A percentile compares a stretch with the other conserved stretches of the same genome.
phyloP scores from a whole-genome alignment of 116 monocot species.

The Posidonia oceanica region DNA sequence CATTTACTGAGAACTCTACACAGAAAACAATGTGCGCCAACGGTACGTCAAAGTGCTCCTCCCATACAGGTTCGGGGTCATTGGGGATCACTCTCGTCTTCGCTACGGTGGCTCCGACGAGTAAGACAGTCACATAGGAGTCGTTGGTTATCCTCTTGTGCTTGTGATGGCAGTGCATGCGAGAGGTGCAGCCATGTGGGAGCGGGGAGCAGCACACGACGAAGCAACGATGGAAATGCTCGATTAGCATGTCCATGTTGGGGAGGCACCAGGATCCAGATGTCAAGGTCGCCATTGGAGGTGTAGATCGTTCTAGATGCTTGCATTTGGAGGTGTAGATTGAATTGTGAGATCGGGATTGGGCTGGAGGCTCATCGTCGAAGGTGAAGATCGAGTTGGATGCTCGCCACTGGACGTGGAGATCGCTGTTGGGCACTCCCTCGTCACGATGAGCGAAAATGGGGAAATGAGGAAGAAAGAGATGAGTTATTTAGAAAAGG shows the following conservation, averaged over 20 bases:
- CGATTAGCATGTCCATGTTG: constrained; percentile 15
- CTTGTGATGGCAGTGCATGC: too few species aligned
- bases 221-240: constrained; percentile 57
- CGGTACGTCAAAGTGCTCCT: constrained; percentile 57
- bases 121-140: constrained; percentile 57
- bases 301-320: constrained; percentile 13
- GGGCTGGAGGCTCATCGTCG: too few species aligned
- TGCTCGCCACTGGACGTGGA: too few species aligned
- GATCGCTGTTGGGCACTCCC: too few species aligned
- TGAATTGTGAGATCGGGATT: too few species aligned
- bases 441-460: too few species aligned
- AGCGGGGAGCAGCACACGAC: constrained; percentile 16
- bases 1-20: constrained; percentile 57
- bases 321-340: too few species aligned
- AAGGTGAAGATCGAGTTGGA: too few species aligned
- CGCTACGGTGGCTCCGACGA: constrained; percentile 55
- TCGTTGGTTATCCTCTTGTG: constrained; percentile 1
- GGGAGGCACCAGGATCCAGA: constrained; percentile 51
- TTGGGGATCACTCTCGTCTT: constrained; percentile 68
- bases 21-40: constrained; percentile 38
- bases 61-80: constrained; percentile 48
- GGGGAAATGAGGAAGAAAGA: too few species aligned
- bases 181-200: too few species aligned
- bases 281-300: constrained; percentile 74
- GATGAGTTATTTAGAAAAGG: too few species aligned